Percentiles rank a stretch among this genome's conserved stretches.
phyloP scores from a whole-genome alignment of 176 grass and related monocot genomes.

The Alloteropsis semialata region DNA sequence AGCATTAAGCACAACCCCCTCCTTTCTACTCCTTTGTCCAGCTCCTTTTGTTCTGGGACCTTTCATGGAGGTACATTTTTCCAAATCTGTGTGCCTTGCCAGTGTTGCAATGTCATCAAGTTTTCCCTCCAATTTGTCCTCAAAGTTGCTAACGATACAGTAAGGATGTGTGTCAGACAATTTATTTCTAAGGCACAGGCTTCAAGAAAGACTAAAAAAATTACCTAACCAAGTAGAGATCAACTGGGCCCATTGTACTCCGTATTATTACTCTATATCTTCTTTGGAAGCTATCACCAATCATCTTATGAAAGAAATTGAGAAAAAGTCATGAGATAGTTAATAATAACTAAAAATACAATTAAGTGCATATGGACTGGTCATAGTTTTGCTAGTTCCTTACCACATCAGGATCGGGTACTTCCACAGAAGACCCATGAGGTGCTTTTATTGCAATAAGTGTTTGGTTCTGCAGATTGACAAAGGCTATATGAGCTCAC shows the following conservation, averaged over 20 bases:
- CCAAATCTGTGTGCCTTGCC: slow-evolving; percentile 22
- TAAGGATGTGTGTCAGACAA: slow-evolving; percentile 18
- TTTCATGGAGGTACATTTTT: slow-evolving; percentile 24
- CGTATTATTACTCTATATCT: slow-evolving; percentile 88
- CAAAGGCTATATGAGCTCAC: slow-evolving; percentile 28
- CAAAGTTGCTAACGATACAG: slow-evolving; percentile 62
- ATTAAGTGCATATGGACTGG: background rate
- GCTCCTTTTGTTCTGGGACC: slow-evolving; percentile 22
- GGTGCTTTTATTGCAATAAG: slow-evolving; percentile 94
- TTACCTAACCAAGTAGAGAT: slow-evolving; percentile 97
- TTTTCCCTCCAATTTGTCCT: slow-evolving; percentile 68
- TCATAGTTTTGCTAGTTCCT: slow-evolving; percentile 22
- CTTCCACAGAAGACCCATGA: slow-evolving; percentile 85
- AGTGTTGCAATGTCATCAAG: slow-evolving; percentile 41
- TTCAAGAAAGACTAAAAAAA: slow-evolving; percentile 7
- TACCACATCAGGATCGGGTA: slow-evolving; percentile 87
- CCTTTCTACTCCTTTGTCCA: slow-evolving; percentile 36
- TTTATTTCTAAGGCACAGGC: background rate
- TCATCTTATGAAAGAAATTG: slow-evolving; percentile 49
- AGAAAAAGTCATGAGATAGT: slow-evolving; percentile 5
- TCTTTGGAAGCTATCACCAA: slow-evolving; percentile 62
- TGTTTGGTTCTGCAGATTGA: slow-evolving; percentile 66
- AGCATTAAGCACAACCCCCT: slow-evolving; percentile 32
- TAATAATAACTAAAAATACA: slow-evolving; percentile 9
- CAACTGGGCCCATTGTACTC: slow-evolving; percentile 88